Base-by-base conservation (phyloP, 192 early-diverging fungal genomes). In the Podila clonocystis region DNA sequence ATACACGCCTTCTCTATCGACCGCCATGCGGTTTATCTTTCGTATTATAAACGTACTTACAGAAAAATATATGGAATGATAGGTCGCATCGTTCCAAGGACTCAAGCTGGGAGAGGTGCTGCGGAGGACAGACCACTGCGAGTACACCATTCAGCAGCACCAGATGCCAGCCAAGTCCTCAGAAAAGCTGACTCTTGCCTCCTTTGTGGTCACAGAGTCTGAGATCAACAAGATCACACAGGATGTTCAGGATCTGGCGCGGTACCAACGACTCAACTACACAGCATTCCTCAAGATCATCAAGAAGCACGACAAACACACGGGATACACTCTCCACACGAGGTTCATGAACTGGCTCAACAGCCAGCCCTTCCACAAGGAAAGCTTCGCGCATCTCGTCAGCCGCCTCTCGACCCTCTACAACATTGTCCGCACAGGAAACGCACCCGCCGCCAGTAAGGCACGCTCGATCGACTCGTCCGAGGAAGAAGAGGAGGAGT, bases 241-340 rank as follows among this genome's bases (percentile, higher is more conserved):
- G 68, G 93, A 93, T 65, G 84, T 93, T 26, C 91, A 92, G 70
- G 89, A 91, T 71, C 75, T 94, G 67, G 89, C 92, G 50, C 89
- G 89, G 61, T 94, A 87, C 68, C 89, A 89, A 11, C 89, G 92
- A 9, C 82, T 94, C 67, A 94, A 94, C 84, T 94, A 92, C 68
- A 92, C 93, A 9, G 93, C 90, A 19, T 93, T 94, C 66, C 84
- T 92, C 55, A 92, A 97, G 85, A 97, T 97, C 69, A 87, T 98
- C 80, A 98, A 98, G 83, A 98, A 98, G 82, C 97, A 98, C 82
- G 97, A 98, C 86, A 93, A 95, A 72, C 94, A 96, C 82, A 94
- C 96, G 19, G 72, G 84, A 70, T 72, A 84, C 71, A 90, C 87
- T 15, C 86, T 97, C 50, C 86, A 93, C 82, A 84, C 93, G 52